Evolutionary conservation across 2,329 filamentous ascomycete genomes (phyloP).

Genomic region (Anthostomella pinea): DNA sequence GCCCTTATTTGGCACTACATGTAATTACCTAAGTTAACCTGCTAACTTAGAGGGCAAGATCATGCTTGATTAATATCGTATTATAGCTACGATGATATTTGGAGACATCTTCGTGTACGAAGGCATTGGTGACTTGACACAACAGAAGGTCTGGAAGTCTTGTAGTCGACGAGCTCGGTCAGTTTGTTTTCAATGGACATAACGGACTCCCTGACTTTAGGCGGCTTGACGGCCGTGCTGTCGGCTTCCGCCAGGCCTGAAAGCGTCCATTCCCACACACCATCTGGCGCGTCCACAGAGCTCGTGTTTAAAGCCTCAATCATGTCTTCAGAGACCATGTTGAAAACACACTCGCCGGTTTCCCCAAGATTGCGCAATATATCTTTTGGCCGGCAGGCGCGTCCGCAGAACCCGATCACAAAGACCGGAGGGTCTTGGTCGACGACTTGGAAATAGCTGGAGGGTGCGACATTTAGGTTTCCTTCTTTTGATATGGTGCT

Average conservation of each 20-base stretch:
- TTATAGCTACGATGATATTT: too few species aligned
- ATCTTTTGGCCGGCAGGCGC: constrained; percentile 56
- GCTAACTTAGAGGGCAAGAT: too few species aligned
- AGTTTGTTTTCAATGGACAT: constrained; percentile 16
- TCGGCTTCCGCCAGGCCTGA: constrained; percentile 21
- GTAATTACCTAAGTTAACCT: too few species aligned
- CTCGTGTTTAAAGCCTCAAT: constrained; percentile 61
- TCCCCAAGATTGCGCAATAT: constrained; percentile 55
- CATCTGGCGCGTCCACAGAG: constrained; percentile 56
- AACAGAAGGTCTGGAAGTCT: too few species aligned
- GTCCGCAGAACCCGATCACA: constrained; percentile 55
- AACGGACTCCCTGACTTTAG: constrained; percentile 26
- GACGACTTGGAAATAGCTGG: constrained; percentile 60
- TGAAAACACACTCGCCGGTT: constrained; percentile 57
- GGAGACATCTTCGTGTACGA: too few species aligned
- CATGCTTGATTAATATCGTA: too few species aligned
- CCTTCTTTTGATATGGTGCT: constrained; percentile 55
- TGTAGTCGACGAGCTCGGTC: too few species aligned
- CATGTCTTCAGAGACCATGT: constrained; percentile 61
- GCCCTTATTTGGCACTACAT: too few species aligned
- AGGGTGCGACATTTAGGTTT: constrained; percentile 57
- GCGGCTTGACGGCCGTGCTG: constrained; percentile 14
- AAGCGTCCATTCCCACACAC: constrained; percentile 44
- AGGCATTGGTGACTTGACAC: too few species aligned
- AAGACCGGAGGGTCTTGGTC: constrained; percentile 63